Base-by-base conservation (phyloP, 805 yeast species). In the Metschnikowia drakensbergensis region DNA sequence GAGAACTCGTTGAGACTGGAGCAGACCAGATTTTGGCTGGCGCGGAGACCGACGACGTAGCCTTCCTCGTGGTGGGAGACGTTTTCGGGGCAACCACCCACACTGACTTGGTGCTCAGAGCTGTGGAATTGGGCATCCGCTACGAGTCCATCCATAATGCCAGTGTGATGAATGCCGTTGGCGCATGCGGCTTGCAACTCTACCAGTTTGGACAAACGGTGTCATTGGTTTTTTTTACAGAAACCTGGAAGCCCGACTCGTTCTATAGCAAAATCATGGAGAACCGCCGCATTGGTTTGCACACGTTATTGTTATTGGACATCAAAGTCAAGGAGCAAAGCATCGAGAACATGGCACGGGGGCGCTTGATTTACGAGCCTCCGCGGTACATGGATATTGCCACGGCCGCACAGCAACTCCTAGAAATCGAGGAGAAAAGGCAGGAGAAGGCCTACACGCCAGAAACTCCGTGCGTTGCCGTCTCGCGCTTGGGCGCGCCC, bases 51-150 rank as follows among this genome's bases (percentile, higher is more conserved):
- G 92, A 86, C 47, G 97, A 94, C 63, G 78, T 92, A 64, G 98
- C 97, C 0, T 90, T 92, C 58, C 75, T 94, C 54, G 99, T 94
- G 22, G 99, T 92, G 27, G 99, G 99, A 32, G 99, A 92, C 66
- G 96, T 92, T 31, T 92, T 89, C 63, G 99, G 99, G 31, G 99
- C 99, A 30, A 92, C 99, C 4, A 92, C 99, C 0, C 99, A 92
- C 69, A 89, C 97, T 0, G 99, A 94, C 70, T 76, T 92, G 54
- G 88, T 91, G 37, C 79, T 92, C 51, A 77, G 99, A 61, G 98
- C 99, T 38, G 80, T 96, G 58, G 96, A 87, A 66, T 75, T 83
- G 51, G 81, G 81, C 2, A 88, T 94, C 62, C 72, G 77, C 44
- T 88, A 87, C 38, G 95, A 88, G 62, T 79, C 86, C 35, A 81